phyloP scores from a whole-genome alignment of 805 yeast genomes.

The Cyberlindnera japonica region DNA sequence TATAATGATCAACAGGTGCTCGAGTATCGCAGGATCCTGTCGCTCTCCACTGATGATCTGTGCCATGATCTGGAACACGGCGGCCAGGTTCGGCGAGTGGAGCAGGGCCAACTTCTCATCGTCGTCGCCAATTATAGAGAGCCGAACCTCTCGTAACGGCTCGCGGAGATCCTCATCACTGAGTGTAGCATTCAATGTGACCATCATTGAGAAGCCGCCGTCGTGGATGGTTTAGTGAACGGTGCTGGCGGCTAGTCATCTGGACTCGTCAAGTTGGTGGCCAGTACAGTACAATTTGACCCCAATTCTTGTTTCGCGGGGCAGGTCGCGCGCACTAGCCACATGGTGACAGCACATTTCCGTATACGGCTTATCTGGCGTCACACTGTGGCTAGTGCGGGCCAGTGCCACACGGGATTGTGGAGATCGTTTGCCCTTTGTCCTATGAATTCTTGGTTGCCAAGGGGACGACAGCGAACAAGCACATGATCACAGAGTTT shows the following conservation, averaged over 20 bases:
- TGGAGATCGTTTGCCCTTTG: too few species aligned
- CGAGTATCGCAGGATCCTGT: slow-evolving; percentile 2
- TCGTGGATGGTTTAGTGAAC: too few species aligned
- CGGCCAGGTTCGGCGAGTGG: slow-evolving; percentile 8
- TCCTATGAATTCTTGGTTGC: too few species aligned
- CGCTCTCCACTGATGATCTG: slow-evolving; percentile 3
- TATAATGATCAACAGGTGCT: slow-evolving; percentile 21
- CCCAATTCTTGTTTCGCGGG: too few species aligned
- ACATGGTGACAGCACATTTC: neutral
- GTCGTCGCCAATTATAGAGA: slow-evolving; percentile 24
- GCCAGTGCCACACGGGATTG: too few species aligned
- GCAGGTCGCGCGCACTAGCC: neutral
- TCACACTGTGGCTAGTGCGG: too few species aligned
- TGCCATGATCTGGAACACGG: slow-evolving; percentile 6
- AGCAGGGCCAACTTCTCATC: slow-evolving; percentile 19
- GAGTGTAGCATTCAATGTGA: neutral
- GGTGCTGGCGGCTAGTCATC: too few species aligned
- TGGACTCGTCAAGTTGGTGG: neutral
- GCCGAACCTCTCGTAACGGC: slow-evolving; percentile 15
- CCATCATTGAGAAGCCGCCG: neutral
- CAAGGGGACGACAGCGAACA: too few species aligned
- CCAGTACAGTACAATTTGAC: neutral
- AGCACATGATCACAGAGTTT: too few species aligned
- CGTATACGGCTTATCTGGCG: too few species aligned
- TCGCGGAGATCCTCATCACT: slow-evolving; percentile 4